These are phyloP conservation scores for Tubosaeta sp. DNA, from an alignment of 768 basidiomycete species.

Conservation along the genomic window DNA sequence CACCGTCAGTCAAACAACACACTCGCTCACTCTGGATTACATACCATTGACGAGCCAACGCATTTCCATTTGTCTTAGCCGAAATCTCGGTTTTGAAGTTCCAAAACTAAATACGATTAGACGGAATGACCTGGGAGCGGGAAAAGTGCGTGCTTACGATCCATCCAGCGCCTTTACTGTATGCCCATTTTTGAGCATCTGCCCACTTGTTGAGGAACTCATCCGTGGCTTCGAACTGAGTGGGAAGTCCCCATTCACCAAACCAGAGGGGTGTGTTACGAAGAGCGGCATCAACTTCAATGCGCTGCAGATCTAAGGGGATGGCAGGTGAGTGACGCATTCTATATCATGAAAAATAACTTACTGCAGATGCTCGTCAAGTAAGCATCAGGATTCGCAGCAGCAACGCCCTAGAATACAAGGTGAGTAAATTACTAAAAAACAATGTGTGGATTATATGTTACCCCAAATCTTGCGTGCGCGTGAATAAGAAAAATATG, in stretches of 20 bases:
- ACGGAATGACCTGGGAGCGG: neutral
- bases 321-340: neutral
- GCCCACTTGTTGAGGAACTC: conserved; percentile 65
- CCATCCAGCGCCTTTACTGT: conserved; percentile 61
- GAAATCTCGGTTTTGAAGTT: conserved; percentile 71
- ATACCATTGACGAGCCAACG: conserved; percentile 60
- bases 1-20: neutral
- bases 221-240: conserved; percentile 59
- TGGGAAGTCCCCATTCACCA: conserved; percentile 61
- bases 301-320: conserved; percentile 52
- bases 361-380: conserved; percentile 65
- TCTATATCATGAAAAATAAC: conserved; percentile 18
- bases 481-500: conserved; percentile 6
- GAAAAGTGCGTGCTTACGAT: conserved; percentile 41
- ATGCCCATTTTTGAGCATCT: conserved; percentile 69
- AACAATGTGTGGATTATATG: neutral
- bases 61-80: conserved; percentile 38
- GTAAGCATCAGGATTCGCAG: conserved; percentile 60
- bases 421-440: neutral
- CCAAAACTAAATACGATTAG: conserved; percentile 46
- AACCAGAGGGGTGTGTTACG: conserved; percentile 50
- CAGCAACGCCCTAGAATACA: conserved; percentile 59
- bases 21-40: conserved; percentile 6
- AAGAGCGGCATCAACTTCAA: conserved; percentile 43
- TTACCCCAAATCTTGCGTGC: conserved; percentile 53